Conservation (phyloP, 2,329 filamentous ascomycete genomes). For the Colletotrichum higginsianum region DNA sequence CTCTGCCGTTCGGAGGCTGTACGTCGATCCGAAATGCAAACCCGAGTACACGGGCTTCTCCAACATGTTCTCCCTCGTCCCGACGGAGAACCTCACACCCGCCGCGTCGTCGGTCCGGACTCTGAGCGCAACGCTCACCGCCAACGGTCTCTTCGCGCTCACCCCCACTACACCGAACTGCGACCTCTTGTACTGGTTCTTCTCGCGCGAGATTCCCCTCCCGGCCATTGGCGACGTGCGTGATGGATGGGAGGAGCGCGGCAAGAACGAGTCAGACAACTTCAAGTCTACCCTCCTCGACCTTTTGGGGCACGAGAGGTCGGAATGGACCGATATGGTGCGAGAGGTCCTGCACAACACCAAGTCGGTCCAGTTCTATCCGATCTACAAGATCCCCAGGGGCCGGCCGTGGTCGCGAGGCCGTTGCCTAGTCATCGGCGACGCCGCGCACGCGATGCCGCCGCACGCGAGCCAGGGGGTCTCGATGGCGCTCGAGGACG, state of each 20-base stretch:
- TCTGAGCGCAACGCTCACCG: constrained; percentile 49
- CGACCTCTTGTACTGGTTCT: constrained; percentile 51
- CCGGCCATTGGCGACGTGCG: constrained; percentile 46
- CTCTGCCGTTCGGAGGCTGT: constrained; percentile 50
- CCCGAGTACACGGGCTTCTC: constrained; percentile 54
- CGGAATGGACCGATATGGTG: constrained; percentile 46
- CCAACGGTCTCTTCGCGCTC: constrained; percentile 48
- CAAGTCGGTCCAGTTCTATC: constrained; percentile 51
- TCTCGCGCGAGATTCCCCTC: constrained; percentile 48
- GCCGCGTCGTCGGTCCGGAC: constrained; percentile 41
- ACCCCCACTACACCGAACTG: constrained; percentile 46
- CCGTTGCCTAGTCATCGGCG: constrained; percentile 64
- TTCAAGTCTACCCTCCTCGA: constrained; percentile 49
- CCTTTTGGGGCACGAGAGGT: constrained; percentile 48
- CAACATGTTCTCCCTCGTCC: constrained; percentile 44
- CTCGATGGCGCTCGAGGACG: constrained; percentile 70
- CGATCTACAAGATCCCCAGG: constrained; percentile 52
- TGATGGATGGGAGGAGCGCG: constrained; percentile 51
- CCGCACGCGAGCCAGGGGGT: constrained; percentile 69
- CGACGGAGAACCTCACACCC: constrained; percentile 40
- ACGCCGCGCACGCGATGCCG: constrained; percentile 70
- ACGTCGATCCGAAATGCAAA: constrained; percentile 46
- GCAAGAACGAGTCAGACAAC: constrained; percentile 48
- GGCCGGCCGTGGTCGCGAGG: constrained; percentile 56
- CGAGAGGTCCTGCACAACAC: constrained; percentile 44